Conservation (phyloP, 2,329 filamentous ascomycete species). For the Aspergillus nomiae region DNA sequence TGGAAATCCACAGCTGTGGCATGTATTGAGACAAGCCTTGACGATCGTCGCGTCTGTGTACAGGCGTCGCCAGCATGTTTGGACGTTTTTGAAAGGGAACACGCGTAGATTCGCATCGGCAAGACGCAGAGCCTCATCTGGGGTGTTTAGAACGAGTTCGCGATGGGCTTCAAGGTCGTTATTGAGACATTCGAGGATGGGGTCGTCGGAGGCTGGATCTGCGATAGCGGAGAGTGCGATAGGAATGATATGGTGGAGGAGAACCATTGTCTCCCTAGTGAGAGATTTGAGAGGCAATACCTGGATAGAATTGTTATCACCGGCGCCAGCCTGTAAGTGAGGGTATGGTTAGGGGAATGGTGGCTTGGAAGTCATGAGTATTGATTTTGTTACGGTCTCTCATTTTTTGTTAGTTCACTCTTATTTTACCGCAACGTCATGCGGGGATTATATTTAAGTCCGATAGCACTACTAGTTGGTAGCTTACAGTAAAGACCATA, state of each 20-base stretch:
- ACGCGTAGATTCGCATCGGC: constrained; percentile 57
- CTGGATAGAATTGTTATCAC: not conserved
- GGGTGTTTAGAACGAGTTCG: constrained; percentile 30
- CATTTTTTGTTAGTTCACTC: not conserved
- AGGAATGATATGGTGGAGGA: constrained; percentile 25
- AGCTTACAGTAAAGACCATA: not conserved
- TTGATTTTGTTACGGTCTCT: not conserved
- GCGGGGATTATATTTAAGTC: not conserved
- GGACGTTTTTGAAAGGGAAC: constrained; percentile 60
- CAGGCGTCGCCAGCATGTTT: constrained; percentile 57
- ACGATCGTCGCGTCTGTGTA: constrained; percentile 60
- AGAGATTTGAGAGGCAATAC: not conserved
- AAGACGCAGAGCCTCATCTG: constrained; percentile 48
- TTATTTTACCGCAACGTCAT: constrained; percentile 9
- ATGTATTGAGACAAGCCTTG: constrained; percentile 42
- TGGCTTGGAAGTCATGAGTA: not conserved
- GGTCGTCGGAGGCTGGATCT: constrained; percentile 33
- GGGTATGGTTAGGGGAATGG: not conserved
- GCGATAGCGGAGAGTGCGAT: constrained; percentile 31
- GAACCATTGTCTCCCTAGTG: constrained; percentile 16
- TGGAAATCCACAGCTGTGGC: constrained; percentile 23
- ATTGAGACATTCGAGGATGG: constrained; percentile 39
- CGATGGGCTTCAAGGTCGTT: constrained; percentile 23
- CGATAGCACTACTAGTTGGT: not conserved
- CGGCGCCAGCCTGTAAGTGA: not conserved